Evolutionary conservation across 495 filamentous ascomycete species (phyloP).

Genomic region (Tuber calosporum): DNA sequence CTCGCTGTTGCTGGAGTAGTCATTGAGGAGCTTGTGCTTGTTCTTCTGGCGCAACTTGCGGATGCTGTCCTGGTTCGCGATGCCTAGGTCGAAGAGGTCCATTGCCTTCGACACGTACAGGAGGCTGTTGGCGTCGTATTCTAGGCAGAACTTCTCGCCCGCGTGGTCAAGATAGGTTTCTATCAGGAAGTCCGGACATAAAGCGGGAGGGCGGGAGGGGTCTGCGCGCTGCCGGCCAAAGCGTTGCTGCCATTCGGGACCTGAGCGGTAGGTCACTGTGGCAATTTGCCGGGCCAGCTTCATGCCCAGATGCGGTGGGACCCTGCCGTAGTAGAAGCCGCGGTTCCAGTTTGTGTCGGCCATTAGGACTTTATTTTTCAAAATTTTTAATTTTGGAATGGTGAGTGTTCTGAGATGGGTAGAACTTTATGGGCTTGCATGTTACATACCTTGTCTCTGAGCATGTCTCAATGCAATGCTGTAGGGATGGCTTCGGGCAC

Average conservation of each 20-base stretch:
- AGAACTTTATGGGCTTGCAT: neutral
- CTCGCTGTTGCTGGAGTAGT: conserved; percentile 38
- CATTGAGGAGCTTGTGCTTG: conserved; percentile 44
- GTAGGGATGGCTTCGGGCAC: conserved; percentile 91
- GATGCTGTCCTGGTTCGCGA: conserved; percentile 54
- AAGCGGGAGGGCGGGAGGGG: conserved; percentile 71
- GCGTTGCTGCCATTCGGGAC: conserved; percentile 94
- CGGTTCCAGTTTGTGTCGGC: conserved; percentile 96
- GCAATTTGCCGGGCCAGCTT: conserved; percentile 97
- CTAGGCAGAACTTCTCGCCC: conserved; percentile 97
- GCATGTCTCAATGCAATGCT: conserved; percentile 99
- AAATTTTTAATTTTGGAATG: neutral
- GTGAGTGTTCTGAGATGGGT: neutral
- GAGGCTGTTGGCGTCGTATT: conserved; percentile 93
- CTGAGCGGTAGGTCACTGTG: conserved; percentile 92
- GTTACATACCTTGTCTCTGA: conserved; percentile 63
- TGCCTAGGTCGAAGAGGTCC: conserved; percentile 92
- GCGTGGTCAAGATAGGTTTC: conserved; percentile 98
- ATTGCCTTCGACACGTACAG: conserved; percentile 98
- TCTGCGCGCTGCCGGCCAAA: conserved; percentile 88
- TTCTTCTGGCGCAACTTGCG: conserved; percentile 48
- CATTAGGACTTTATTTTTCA: conserved; percentile 62
- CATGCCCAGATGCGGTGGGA: conserved; percentile 93
- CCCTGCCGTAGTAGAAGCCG: conserved; percentile 85
- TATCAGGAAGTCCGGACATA: conserved; percentile 95